These are phyloP conservation scores for Thuja plicata DNA, from an alignment of 83 land plant species.

Conservation along the genomic window DNA sequence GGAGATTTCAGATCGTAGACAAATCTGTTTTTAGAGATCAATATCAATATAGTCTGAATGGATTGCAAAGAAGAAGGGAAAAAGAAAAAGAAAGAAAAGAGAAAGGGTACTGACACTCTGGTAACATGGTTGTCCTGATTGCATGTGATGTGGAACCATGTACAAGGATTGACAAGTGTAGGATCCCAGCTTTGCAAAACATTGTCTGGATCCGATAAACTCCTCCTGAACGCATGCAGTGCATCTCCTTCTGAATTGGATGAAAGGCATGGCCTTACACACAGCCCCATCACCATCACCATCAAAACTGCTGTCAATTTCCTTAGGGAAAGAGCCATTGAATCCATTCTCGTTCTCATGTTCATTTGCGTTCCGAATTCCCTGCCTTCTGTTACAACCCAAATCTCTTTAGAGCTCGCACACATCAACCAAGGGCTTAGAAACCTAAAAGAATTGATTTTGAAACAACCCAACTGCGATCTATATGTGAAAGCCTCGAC, in stretches of 20 bases:
- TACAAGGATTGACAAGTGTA: constrained; percentile 82
- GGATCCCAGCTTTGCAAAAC: constrained; percentile 91
- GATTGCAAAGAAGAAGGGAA: neutral
- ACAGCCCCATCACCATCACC: neutral
- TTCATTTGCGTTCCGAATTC: neutral
- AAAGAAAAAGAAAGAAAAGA: neutral
- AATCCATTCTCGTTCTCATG: neutral
- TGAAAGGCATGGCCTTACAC: constrained; percentile 2
- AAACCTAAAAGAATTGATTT: neutral
- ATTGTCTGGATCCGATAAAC: constrained; percentile 71
- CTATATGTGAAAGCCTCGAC: neutral
- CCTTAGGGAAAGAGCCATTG: neutral
- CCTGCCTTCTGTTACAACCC: neutral
- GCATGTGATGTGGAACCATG: constrained; percentile 90
- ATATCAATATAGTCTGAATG: neutral
- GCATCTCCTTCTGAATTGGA: constrained; percentile 74
- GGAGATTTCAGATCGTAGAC: neutral
- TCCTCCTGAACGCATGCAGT: constrained; percentile 59
- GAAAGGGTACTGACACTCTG: constrained; percentile 43
- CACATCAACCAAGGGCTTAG: neutral
- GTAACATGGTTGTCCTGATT: constrained; percentile 74
- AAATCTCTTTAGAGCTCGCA: neutral
- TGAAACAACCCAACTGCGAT: neutral
- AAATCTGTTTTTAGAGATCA: neutral
- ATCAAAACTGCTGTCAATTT: neutral